Evolutionary conservation across 2,329 filamentous ascomycete species (phyloP), one percentile per base, ranked within the genome.

Genomic region (Alternaria burnsii): DNA sequence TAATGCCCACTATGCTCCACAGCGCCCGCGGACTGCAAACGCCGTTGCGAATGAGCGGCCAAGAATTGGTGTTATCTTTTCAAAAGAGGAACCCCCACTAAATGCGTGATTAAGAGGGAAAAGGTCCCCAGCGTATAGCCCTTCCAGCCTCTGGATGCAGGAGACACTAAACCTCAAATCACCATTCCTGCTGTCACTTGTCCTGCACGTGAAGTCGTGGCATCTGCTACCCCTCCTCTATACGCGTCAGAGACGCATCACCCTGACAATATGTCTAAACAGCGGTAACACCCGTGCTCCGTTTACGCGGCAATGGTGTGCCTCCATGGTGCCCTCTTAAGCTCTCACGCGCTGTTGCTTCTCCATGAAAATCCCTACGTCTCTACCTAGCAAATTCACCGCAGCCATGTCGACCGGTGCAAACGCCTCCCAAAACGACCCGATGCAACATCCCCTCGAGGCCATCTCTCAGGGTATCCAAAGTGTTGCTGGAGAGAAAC

Each of bases 381-480:
- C 57, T 34, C 48, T 69, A 5, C 38, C 57, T 40, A 40, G 55
- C 12, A 67, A 62, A 61, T 24, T 68, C 52, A 42, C 59, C 61
- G 55, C 61, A 68, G 42, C 61, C 20, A 74, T 73, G 68, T 63
- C 58, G 48, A 71, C 71, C 38, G 58, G 53, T 55, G 67, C 71
- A 2, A 78, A 76, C 59, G 71, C 71, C 24, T 76, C 76, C 48
- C 75, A 76, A 52, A 76, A 69, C 40, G 70, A 76, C 43, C 68
- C 70, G 10, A 10, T 72, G 32, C 71, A 80, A 60, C 79, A 83
- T 55, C 81, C 81, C 14, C 71, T 83, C 36, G 71, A 78, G 62
- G 81, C 81, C 6, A 78, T 77, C 10, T 76, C 76, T 16, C 71
- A 76, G 62, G 80, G 78, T n/a, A 79, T 83, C 24, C 78, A 78